phyloP scores from a whole-genome alignment of 768 basidiomycete genomes.

The Trametes villosa region DNA sequence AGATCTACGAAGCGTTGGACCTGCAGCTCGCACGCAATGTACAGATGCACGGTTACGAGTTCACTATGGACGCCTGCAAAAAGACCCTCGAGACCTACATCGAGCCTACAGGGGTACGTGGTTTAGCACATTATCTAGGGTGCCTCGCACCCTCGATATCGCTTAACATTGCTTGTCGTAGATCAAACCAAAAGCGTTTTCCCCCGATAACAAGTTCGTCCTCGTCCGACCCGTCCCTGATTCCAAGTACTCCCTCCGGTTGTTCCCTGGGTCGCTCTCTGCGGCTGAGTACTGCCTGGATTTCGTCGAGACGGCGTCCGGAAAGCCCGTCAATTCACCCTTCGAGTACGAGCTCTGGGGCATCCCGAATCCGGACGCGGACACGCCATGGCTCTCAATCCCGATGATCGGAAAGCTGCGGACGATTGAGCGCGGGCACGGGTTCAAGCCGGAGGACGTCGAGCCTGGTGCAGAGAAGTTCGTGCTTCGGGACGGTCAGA shows the following conservation, averaged over 20 bases:
- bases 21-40: too few relatives aligned
- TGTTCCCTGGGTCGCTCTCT: conserved; percentile 1
- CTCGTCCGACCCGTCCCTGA: background rate
- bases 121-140: too few relatives aligned
- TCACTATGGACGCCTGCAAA: too few relatives aligned
- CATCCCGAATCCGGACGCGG: background rate
- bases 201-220: background rate
- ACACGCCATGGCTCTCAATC: background rate
- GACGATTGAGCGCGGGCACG: background rate
- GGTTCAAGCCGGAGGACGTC: conserved; percentile 4
- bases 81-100: too few relatives aligned
- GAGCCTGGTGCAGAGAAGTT: background rate
- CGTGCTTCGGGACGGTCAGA: conserved; percentile 8
- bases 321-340: conserved; percentile 2
- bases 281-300: conserved; percentile 2
- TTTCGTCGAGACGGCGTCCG: background rate
- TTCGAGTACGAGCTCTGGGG: background rate
- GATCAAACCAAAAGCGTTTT: background rate
- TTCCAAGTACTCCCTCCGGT: background rate
- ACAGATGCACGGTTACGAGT: too few relatives aligned
- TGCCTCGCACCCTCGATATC: background rate
- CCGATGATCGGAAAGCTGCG: background rate
- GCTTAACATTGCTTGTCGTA: background rate
- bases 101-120: too few relatives aligned
- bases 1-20: too few relatives aligned